A percentile compares a stretch with the other conserved stretches of the same genome.
Evolutionary conservation across 148 eudicot genomes (phyloP).

Genomic region (Amaranthus palmeri): DNA sequence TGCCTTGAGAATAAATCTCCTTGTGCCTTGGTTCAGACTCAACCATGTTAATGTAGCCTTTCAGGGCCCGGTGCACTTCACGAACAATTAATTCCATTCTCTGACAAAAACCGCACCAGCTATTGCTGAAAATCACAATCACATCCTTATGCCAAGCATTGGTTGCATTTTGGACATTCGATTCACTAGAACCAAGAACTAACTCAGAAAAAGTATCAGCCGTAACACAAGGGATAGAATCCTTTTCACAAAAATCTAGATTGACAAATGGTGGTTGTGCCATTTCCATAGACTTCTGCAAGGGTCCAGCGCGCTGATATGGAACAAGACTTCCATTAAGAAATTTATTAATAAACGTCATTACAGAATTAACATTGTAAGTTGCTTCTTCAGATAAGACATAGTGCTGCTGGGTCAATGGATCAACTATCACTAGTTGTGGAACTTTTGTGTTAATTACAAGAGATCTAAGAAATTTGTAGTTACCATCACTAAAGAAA

Average conservation of each 20-base stretch:
- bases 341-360: constrained; percentile 50
- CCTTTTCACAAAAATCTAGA: constrained; percentile 72
- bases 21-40: constrained; percentile 31
- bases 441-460: constrained; percentile 56
- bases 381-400: constrained; percentile 43
- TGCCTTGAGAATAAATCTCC: constrained; percentile 41
- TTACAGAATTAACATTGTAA: constrained; percentile 38
- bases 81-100: constrained; percentile 81
- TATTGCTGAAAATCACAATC: constrained; percentile 72
- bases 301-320: constrained; percentile 50
- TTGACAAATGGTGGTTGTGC: constrained; percentile 77
- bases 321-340: constrained; percentile 70
- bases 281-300: constrained; percentile 35
- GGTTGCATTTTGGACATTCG: constrained; percentile 32
- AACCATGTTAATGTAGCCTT: constrained; percentile 44
- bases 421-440: constrained; percentile 65
- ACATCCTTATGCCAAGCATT: constrained; percentile 55
- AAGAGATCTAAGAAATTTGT: constrained; percentile 59
- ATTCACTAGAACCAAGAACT: constrained; percentile 51
- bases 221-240: constrained; percentile 63
- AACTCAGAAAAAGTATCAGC: constrained; percentile 54
- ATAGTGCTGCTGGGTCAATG: constrained; percentile 63
- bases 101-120: constrained; percentile 94
- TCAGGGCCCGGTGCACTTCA: constrained; percentile 69
- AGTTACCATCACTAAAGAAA: constrained; percentile 62